These are phyloP conservation scores for Coemansia sp. DNA, from an alignment of 192 early-diverging fungal genomes.

Conservation along the genomic window DNA sequence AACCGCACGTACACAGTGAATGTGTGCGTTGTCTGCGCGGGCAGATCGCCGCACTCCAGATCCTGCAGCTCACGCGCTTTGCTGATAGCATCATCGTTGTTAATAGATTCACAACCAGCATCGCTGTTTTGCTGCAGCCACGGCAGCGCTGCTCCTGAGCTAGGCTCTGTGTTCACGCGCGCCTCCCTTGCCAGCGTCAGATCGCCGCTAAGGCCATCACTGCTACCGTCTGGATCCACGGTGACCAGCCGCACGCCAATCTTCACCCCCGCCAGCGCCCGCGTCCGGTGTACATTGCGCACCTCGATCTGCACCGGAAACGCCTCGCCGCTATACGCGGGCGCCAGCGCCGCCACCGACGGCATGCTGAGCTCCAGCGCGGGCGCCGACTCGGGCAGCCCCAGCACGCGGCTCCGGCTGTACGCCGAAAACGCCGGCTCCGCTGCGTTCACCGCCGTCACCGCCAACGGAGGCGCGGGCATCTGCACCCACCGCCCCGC, in stretches of 20 bases:
- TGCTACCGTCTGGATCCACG: neutral
- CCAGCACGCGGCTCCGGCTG: constrained; percentile 35
- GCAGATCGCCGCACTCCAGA: neutral
- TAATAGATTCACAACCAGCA: too few species aligned
- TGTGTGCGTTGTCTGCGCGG: constrained; percentile 4
- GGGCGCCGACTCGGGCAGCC: constrained; percentile 5
- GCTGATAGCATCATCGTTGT: neutral
- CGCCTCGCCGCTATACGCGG: constrained; percentile 34
- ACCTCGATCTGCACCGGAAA: constrained; percentile 31
- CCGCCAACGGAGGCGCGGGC: constrained; percentile 14
- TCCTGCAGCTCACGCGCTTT: neutral
- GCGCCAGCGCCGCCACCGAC: constrained; percentile 12
- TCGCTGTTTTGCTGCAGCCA: constrained; percentile 7
- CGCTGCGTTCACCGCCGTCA: neutral
- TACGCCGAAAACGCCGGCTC: constrained; percentile 36
- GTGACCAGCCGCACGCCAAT: constrained; percentile 9
- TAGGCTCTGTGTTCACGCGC: neutral
- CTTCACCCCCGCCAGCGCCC: neutral
- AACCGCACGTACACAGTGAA: constrained; percentile 27
- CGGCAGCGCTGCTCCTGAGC: neutral
- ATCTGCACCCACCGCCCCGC: constrained; percentile 23
- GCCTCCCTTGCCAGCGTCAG: neutral
- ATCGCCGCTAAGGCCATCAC: neutral
- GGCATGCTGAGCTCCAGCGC: constrained; percentile 11
- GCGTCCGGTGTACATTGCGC: constrained; percentile 10